Conservation (phyloP, 2,329 filamentous ascomycete genomes). For the Magnaporthiopsis poae region DNA sequence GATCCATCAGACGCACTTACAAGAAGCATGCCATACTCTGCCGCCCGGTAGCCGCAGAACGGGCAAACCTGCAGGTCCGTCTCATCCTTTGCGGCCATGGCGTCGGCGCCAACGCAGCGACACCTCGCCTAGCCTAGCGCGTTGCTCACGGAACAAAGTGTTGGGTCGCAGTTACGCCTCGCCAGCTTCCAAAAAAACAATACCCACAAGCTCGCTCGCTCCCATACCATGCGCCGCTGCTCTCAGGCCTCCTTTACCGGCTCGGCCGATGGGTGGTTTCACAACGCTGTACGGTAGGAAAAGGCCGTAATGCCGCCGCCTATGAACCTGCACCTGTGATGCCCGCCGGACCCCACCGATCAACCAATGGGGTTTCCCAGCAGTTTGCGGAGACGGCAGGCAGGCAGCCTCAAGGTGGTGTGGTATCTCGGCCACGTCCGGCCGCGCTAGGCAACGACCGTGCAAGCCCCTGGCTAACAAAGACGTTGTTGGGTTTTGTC, state of each 20-base stretch:
- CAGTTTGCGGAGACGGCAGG: too few species aligned
- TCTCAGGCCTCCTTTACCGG: too few species aligned
- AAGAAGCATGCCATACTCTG: conserved; percentile 29
- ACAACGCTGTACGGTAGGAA: not conserved
- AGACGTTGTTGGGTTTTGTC: not conserved
- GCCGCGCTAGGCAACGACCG: too few species aligned
- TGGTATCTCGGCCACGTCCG: too few species aligned
- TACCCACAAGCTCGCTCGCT: not conserved
- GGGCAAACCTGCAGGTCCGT: conserved; percentile 22
- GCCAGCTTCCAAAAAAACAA: not conserved
- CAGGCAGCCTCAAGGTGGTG: too few species aligned
- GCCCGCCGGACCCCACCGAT: too few species aligned
- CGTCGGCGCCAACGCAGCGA: not conserved
- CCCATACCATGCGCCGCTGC: not conserved
- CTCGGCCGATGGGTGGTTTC: not conserved
- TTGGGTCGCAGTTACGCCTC: not conserved
- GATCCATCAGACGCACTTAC: conserved; percentile 16
- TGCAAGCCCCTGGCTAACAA: not conserved
- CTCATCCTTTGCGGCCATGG: conserved; percentile 5
- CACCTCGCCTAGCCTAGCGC: not conserved
- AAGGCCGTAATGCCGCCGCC: not conserved
- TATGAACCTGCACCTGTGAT: not conserved
- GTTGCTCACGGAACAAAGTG: not conserved
- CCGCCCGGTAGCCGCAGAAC: conserved; percentile 27
- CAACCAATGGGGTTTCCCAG: too few species aligned